A percentile compares a stretch with the other conserved stretches of the same genome.
phyloP scores from a whole-genome alignment of 2,329 filamentous ascomycete species.

The Fusarium sp. region DNA sequence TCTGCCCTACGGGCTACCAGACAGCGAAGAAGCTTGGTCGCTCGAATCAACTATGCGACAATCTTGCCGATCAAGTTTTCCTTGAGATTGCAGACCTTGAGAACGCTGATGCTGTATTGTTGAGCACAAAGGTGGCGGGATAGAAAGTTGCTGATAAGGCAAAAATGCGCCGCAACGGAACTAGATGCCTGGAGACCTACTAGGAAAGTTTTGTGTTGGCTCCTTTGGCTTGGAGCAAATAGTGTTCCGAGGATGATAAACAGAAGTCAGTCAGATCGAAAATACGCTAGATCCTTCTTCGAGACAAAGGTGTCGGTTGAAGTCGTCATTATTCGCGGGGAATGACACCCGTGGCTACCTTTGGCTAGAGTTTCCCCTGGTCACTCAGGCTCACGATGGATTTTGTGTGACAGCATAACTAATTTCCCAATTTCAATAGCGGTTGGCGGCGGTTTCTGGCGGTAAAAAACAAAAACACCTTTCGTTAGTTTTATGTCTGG shows the following conservation, averaged over 20 bases:
- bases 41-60: neutral
- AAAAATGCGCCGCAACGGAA: constrained; percentile 35
- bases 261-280: neutral
- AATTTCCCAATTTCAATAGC: constrained; percentile 13
- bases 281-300: neutral
- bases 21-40: constrained; percentile 41
- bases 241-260: neutral
- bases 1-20: constrained; percentile 36
- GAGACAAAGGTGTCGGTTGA: constrained; percentile 1
- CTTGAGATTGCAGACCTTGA: neutral
- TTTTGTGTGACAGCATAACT: constrained; percentile 30
- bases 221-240: neutral
- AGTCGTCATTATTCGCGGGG: constrained; percentile 26
- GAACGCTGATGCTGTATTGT: neutral
- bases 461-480: constrained; percentile 16
- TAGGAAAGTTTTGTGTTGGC: constrained; percentile 1
- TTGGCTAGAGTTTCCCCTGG: constrained; percentile 23
- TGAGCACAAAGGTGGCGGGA: constrained; percentile 57
- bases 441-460: constrained; percentile 43
- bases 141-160: constrained; percentile 26
- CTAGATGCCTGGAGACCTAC: constrained; percentile 31
- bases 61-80: neutral
- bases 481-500: neutral
- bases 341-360: constrained; percentile 30
- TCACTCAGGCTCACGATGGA: constrained; percentile 11